Conservation (phyloP, 163 green algal species). For the Prototheca stagnorum region DNA sequence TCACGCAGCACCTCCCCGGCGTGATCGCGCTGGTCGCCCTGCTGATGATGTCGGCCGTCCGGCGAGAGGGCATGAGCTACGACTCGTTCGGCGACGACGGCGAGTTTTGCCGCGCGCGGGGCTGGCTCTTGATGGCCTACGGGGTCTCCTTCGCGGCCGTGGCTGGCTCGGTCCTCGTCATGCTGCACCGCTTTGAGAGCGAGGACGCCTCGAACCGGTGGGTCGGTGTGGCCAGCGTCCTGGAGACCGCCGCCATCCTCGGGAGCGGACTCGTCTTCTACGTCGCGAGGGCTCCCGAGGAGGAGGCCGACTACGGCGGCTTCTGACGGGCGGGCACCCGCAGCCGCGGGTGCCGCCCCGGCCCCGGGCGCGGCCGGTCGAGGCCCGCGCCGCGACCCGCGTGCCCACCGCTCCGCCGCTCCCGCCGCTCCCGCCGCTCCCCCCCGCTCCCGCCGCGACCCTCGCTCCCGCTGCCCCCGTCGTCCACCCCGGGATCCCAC, state of each 20-base stretch:
- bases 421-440: too few relatives aligned
- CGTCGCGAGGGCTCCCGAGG: constrained; percentile 38
- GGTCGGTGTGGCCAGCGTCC: constrained; percentile 3
- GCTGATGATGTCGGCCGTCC: constrained; percentile 73
- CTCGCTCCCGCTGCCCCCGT: too few relatives aligned
- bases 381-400: too few relatives aligned
- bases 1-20: constrained; percentile 60
- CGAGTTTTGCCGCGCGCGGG: constrained; percentile 48
- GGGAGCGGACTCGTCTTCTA: constrained; percentile 61
- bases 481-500: too few relatives aligned
- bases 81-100: constrained; percentile 62
- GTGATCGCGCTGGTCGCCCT: constrained; percentile 60
- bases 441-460: too few relatives aligned
- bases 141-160: constrained; percentile 50
- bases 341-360: too few relatives aligned
- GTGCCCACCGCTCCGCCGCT: too few relatives aligned
- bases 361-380: too few relatives aligned
- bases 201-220: neutral
- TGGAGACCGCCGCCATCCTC: constrained; percentile 50
- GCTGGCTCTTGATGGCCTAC: constrained; percentile 72
- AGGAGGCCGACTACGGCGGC: constrained; percentile 26
- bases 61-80: constrained; percentile 30
- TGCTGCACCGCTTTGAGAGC: constrained; percentile 44
- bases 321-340: too few relatives aligned
- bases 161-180: constrained; percentile 40